Percentiles rank a stretch among this genome's conserved stretches.
These are phyloP conservation scores for Rosa hybrid DNA, from an alignment of 331 rosid species.

Conservation along the genomic window DNA sequence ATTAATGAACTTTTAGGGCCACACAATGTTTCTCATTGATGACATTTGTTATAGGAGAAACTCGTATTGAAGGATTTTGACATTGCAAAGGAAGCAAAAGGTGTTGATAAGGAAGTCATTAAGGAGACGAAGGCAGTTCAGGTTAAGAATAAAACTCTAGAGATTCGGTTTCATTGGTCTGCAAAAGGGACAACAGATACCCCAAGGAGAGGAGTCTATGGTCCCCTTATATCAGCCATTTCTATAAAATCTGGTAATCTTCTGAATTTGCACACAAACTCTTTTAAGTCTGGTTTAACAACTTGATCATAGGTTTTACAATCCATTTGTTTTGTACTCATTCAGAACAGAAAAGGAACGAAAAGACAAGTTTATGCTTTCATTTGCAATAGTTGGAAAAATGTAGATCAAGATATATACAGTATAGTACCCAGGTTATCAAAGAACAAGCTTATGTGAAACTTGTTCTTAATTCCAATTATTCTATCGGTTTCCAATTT, in stretches of 20 bases:
- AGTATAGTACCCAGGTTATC: not conserved
- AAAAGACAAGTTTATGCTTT: not conserved
- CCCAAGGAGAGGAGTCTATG: slow-evolving; percentile 39
- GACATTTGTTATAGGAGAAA: slow-evolving; percentile 25
- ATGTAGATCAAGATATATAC: not conserved
- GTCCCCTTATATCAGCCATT: slow-evolving; percentile 49
- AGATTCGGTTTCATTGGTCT: slow-evolving; percentile 32
- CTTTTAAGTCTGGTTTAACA: not conserved
- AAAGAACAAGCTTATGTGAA: not conserved
- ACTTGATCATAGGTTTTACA: not conserved
- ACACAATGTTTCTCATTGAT: slow-evolving; percentile 7
- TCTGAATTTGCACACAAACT: not conserved
- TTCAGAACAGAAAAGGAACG: not conserved
- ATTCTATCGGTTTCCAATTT: not conserved
- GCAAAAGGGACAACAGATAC: slow-evolving; percentile 30
- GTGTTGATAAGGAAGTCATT: slow-evolving; percentile 24
- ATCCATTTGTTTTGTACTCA: not conserved
- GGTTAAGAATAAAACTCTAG: slow-evolving; percentile 14
- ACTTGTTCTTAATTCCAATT: not conserved
- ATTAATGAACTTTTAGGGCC: not conserved
- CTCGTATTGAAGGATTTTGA: slow-evolving; percentile 28
- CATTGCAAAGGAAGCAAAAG: slow-evolving; percentile 32
- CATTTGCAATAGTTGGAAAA: too few relatives aligned
- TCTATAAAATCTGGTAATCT: slow-evolving; percentile 31
- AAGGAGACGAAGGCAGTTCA: not conserved